Conservation (phyloP, 306 rosid species). For the Dalbergia cochinchinensis region DNA sequence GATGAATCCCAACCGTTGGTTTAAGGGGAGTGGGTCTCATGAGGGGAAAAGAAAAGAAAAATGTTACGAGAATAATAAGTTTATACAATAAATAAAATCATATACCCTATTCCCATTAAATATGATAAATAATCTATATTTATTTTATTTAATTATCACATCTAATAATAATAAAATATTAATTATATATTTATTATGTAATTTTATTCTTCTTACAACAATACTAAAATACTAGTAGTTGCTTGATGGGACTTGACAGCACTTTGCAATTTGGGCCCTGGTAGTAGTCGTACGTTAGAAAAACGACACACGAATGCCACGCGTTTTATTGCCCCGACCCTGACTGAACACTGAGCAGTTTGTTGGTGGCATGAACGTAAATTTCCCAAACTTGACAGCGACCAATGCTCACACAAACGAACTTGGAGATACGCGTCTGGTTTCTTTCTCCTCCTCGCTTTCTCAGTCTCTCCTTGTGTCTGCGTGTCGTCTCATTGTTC, state of each 20-base stretch:
- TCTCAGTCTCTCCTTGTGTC: too few relatives aligned
- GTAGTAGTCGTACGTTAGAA: constrained; percentile 24
- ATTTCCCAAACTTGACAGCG: not conserved
- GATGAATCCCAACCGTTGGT: constrained; percentile 25
- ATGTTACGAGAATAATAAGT: too few relatives aligned
- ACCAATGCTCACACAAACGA: constrained; percentile 39
- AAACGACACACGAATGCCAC: constrained; percentile 36
- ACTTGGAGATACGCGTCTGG: constrained; percentile 24
- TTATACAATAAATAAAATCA: too few relatives aligned
- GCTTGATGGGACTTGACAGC: constrained; percentile 59
- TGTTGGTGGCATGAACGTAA: constrained; percentile 37
- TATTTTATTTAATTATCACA: too few relatives aligned
- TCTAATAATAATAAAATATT: too few relatives aligned
- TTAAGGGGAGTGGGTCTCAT: not conserved
- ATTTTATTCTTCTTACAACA: too few relatives aligned
- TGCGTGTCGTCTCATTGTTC: not conserved
- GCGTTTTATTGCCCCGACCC: constrained; percentile 46
- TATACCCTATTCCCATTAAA: too few relatives aligned
- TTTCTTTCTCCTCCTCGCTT: not conserved
- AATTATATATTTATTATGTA: too few relatives aligned
- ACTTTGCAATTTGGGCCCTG: constrained; percentile 33
- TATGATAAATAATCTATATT: too few relatives aligned
- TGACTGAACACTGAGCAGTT: not conserved
- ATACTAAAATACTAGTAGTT: not conserved
- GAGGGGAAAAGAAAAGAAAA: too few relatives aligned